Evolutionary conservation across 108 stramenopile species (phyloP), one percentile per base, ranked within the genome.

Genomic region (Stephanodiscus minutulus): DNA sequence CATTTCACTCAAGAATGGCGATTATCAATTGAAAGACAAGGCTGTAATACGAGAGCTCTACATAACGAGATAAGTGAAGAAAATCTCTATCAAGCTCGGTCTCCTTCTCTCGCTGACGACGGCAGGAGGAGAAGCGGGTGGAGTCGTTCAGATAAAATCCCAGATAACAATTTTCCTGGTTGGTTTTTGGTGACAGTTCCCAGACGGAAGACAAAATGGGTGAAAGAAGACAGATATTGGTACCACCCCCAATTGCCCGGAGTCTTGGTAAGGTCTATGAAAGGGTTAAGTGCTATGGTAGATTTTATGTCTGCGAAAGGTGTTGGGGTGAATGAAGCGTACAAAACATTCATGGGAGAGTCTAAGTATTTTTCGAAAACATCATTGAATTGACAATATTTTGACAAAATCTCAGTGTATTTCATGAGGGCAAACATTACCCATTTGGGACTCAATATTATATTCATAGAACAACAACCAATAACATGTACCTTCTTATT

Each of bases 141-240:
- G n/a, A n/a, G n/a, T n/a, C n/a, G n/a, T n/a, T n/a, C n/a, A n/a
- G n/a, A n/a, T n/a, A n/a, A n/a, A n/a, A n/a, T n/a, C 58, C 33
- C 73, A 41, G 64, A 58, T 27, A 9, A 43, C 5, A 29, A 69
- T 3, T 70, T 64, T 27, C 62, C 44, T 57, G 76, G 76, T 27
- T 77, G 76, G 76, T 64, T 39, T 25, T 18, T 68, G 28, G 10
- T 46, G 36, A 9, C 10, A 57, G 48, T 77, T 70, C 46, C 35
- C 39, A 60, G 76, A 22, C 8, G n/a, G n/a, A n/a, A n/a, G n/a
- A n/a, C n/a, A n/a, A n/a, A n/a, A n/a, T 39, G 39, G 9, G 39
- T 8, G 5, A 3, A 8, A 49, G 43, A 64, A 3, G 76, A 77
- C 20, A 46, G 12, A 13, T 56, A 64, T 57, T 77, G 68, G 68